Percentiles rank a stretch among this genome's conserved stretches.
These are phyloP conservation scores for Quillaja saponaria DNA, from an alignment of 306 rosid genomes.

Conservation along the genomic window DNA sequence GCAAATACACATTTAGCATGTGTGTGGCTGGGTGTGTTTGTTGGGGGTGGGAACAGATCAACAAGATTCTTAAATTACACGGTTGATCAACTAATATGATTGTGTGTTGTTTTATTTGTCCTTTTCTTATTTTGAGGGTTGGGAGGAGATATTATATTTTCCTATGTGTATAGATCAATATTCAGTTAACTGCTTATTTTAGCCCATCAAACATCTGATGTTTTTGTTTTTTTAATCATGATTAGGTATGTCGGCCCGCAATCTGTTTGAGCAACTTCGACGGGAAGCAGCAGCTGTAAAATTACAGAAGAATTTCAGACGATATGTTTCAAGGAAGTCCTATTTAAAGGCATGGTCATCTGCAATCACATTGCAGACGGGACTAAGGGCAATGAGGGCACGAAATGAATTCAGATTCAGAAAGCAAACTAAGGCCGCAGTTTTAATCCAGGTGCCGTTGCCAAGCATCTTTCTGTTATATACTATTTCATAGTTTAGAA, in stretches of 20 bases:
- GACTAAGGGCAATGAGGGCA: conserved; percentile 96
- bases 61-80: too few species aligned
- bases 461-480: conserved; percentile 27
- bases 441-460: conserved; percentile 67
- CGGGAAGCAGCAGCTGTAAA: conserved; percentile 91
- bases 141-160: conserved; percentile 5
- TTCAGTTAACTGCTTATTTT: conserved; percentile 27
- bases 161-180: conserved; percentile 15
- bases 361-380: conserved; percentile 83
- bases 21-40: too few species aligned
- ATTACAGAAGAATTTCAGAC: conserved; percentile 77
- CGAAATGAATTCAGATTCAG: conserved; percentile 96
- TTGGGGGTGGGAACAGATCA: too few species aligned
- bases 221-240: conserved; percentile 30
- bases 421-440: conserved; percentile 93
- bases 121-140: too few species aligned
- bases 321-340: conserved; percentile 61
- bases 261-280: conserved; percentile 73
- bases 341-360: conserved; percentile 52
- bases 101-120: too few species aligned
- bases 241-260: conserved; percentile 78
- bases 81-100: too few species aligned
- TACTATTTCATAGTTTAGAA: conserved; percentile 20
- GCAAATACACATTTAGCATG: too few species aligned
- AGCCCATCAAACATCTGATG: conserved; percentile 1